Evolutionary conservation across 169 alveolate genomes (phyloP), one percentile per base, ranked within the genome.

Genomic region (Blepharisma undulans): DNA sequence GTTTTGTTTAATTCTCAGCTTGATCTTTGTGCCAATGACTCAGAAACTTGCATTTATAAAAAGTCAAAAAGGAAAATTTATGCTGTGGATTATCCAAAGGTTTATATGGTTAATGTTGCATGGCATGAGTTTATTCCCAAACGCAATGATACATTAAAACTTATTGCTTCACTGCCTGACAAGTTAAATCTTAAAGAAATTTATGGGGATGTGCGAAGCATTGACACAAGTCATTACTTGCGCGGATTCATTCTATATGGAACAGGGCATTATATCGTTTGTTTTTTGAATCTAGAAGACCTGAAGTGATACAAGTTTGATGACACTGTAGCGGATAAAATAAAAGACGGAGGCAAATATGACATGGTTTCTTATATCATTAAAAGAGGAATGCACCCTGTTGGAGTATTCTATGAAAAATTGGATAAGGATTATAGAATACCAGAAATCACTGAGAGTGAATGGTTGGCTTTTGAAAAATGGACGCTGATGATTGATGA

Each of bases 181-280:
- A 79, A n/a, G 27, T 16, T 79, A 32, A 79, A 7, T 32, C 30
- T 33, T 8, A 33, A 79, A n/a, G 34, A 79, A 21, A n/a, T 79
- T 22, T 79, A 79, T 32, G 66, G 66, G 14, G 66, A 48, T 48
- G 6, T 79, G 2, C 30, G 18, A 0, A 33, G 61, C 76, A 1
- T 76, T 30, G 27, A 27, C 12, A 79, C 87, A 79, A 32, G 27
- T 14, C 87, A 30, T 22, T n/a, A 30, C 18, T 6, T 79, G 30
- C 29, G 87, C 10, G 87, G 87, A 4, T 27, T 79, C 12, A 79
- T 79, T n/a, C 18, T 79, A n/a, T 79, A 79, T 79, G 87, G 87
- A 27, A 0, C 19, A 27, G 87, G 87, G 36, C 87, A 79, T n/a
- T 79, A 79, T 33, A 32, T 79, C 25, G 36, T 4, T 32, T 79